Percentiles rank a stretch among this genome's conserved stretches.
These are phyloP conservation scores for Cercophora samala DNA, from an alignment of 495 filamentous ascomycete species.

Conservation along the genomic window DNA sequence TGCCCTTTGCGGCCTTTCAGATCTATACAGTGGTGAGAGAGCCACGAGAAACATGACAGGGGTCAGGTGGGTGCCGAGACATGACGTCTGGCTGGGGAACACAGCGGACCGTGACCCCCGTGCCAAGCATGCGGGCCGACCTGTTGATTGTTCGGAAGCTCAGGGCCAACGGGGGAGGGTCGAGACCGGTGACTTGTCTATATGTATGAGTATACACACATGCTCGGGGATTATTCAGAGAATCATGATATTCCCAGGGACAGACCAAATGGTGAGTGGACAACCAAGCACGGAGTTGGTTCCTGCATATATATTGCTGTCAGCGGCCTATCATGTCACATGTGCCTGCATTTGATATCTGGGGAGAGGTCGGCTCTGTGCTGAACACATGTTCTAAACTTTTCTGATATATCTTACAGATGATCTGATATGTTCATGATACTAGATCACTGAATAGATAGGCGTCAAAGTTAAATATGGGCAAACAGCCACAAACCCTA, in stretches of 20 bases:
- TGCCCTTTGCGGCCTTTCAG: neutral
- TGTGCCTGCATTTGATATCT: neutral
- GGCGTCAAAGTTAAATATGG: neutral
- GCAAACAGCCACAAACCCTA: neutral
- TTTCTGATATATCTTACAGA: too few relatives aligned
- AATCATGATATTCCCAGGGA: neutral
- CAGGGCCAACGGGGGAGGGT: neutral
- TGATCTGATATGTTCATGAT: neutral
- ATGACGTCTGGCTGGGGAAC: conserved; percentile 5
- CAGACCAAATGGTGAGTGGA: neutral
- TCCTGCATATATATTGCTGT: neutral
- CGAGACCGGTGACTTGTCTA: neutral
- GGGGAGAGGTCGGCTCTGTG: too few relatives aligned
- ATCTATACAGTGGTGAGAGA: neutral
- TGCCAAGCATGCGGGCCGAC: conserved; percentile 11
- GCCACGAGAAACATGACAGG: neutral
- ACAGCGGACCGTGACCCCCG: conserved; percentile 3
- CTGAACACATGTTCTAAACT: too few relatives aligned
- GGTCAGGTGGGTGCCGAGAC: conserved; percentile 7
- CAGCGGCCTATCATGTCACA: neutral
- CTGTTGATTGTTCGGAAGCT: neutral
- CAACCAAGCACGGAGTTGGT: neutral
- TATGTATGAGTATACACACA: too few relatives aligned
- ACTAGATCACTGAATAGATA: neutral
- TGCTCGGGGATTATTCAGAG: neutral